Conservation (phyloP, 176 grass and related monocot species). For the Aegilops sharonensis region DNA sequence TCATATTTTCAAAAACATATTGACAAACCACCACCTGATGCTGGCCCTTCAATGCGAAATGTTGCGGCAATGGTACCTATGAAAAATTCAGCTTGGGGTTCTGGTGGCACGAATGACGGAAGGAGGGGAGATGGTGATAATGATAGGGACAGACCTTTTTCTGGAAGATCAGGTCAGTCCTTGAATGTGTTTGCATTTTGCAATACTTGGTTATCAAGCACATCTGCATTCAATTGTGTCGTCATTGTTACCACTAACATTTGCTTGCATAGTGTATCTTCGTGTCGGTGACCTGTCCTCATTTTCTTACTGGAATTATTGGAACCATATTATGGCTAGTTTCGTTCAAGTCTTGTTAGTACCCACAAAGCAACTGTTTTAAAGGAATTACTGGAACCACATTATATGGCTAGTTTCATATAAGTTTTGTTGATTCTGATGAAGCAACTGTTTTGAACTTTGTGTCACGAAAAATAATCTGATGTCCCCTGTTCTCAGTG, state of each 20-base stretch:
- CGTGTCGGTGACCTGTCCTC: background rate
- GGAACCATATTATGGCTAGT: background rate
- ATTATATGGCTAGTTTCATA: no score
- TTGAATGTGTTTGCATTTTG: background rate
- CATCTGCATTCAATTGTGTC: background rate
- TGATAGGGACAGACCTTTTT: slow-evolving; percentile 56
- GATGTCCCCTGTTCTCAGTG: background rate
- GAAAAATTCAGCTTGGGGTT: slow-evolving; percentile 58
- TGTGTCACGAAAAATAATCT: background rate
- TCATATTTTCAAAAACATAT: slow-evolving; percentile 94
- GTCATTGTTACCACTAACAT: background rate
- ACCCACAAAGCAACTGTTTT: background rate
- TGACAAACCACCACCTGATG: slow-evolving; percentile 77
- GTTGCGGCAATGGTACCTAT: slow-evolving; percentile 88
- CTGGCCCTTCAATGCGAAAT: slow-evolving; percentile 57
- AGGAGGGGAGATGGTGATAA: slow-evolving; percentile 56
- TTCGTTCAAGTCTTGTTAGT: background rate
- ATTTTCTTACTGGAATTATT: background rate
- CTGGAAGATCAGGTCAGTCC: slow-evolving; percentile 58
- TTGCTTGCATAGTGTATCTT: background rate
- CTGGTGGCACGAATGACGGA: slow-evolving; percentile 46
- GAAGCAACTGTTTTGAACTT: background rate
- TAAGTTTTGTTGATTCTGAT: no score
- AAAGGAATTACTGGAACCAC: no score
- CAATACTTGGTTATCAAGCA: background rate